A percentile compares a stretch with the other conserved stretches of the same genome.
Conservation (phyloP, 2,329 filamentous ascomycete species). For the Hypoxylon sp. region DNA sequence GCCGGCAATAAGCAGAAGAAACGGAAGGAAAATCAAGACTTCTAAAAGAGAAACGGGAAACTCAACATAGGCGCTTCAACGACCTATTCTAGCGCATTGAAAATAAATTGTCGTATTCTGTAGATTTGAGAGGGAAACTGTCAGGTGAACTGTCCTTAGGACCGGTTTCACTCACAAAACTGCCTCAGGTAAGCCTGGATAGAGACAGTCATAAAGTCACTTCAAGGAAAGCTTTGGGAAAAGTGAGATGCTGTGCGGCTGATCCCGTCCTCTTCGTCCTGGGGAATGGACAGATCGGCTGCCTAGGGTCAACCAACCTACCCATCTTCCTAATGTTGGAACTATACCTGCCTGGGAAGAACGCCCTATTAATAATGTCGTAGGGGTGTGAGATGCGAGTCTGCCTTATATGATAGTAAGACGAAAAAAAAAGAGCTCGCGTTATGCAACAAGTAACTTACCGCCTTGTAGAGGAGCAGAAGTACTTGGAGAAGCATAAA, state of each 20-base stretch:
- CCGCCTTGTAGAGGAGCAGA: conserved; percentile 7
- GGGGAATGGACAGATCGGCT: conserved; percentile 44
- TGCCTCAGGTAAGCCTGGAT: conserved; percentile 39
- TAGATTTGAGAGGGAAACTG: conserved; percentile 33
- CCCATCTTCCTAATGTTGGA: conserved; percentile 17
- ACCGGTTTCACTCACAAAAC: conserved; percentile 38
- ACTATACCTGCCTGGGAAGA: conserved; percentile 37
- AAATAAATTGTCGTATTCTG: conserved; percentile 25
- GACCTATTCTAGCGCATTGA: conserved; percentile 34
- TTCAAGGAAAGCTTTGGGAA: conserved; percentile 43
- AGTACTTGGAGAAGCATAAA: conserved; percentile 26
- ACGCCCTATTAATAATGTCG: conserved; percentile 32
- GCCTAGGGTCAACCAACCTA: conserved; percentile 46
- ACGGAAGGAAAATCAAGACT: conserved; percentile 32
- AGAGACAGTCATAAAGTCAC: conserved; percentile 51
- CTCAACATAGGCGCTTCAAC: conserved; percentile 42
- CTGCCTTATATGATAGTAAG: conserved; percentile 21
- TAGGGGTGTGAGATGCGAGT: conserved; percentile 21
- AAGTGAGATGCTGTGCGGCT: conserved; percentile 51
- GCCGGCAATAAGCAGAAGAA: conserved; percentile 33
- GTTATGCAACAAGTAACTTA: conserved; percentile 19
- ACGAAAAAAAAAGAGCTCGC: conserved; percentile 21
- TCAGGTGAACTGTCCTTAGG: conserved; percentile 54
- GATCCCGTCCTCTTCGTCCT: conserved; percentile 48
- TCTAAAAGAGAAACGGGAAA: conserved; percentile 38